These are phyloP conservation scores for Phaeotremella skinneri DNA, from an alignment of 768 basidiomycete species.

Conservation along the genomic window DNA sequence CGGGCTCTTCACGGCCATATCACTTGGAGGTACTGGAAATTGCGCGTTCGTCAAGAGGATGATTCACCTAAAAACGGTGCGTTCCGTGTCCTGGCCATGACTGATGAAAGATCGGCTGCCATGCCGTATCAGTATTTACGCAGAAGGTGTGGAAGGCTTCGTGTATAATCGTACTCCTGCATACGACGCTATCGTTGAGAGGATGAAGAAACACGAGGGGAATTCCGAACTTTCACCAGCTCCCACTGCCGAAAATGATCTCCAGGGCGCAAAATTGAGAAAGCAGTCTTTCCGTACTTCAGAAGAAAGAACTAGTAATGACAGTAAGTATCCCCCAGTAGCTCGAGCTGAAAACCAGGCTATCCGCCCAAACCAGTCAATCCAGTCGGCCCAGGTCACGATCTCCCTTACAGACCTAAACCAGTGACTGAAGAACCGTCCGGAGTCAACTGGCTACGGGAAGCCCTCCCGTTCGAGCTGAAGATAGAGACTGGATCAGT, in stretches of 20 bases:
- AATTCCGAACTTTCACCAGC: too few relatives aligned
- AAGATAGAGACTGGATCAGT: slow-evolving; percentile 75
- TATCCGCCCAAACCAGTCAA: slow-evolving; percentile 5
- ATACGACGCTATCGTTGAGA: slow-evolving; percentile 79
- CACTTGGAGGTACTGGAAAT: slow-evolving; percentile 93
- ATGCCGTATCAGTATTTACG: slow-evolving; percentile 74
- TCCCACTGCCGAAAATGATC: not conserved
- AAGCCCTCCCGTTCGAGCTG: slow-evolving; percentile 81
- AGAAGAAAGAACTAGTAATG: slow-evolving; percentile 12
- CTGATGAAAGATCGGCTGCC: slow-evolving; percentile 53
- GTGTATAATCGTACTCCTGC: slow-evolving; percentile 85
- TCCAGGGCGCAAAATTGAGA: not conserved
- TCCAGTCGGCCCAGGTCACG: slow-evolving; percentile 11
- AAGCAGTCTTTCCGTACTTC: not conserved
- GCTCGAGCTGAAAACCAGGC: slow-evolving; percentile 7
- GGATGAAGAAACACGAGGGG: slow-evolving; percentile 60
- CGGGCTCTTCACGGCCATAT: slow-evolving; percentile 78
- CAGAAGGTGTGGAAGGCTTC: slow-evolving; percentile 89
- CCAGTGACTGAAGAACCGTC: slow-evolving; percentile 16
- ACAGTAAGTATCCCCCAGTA: slow-evolving; percentile 11
- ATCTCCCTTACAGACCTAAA: slow-evolving; percentile 15
- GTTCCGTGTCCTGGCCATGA: not conserved
- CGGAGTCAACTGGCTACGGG: slow-evolving; percentile 58
- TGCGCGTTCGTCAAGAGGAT: slow-evolving; percentile 68
- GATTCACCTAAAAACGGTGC: slow-evolving; percentile 9